Conservation (phyloP, 805 yeast genomes). For the Metschnikowia arizonensis region DNA sequence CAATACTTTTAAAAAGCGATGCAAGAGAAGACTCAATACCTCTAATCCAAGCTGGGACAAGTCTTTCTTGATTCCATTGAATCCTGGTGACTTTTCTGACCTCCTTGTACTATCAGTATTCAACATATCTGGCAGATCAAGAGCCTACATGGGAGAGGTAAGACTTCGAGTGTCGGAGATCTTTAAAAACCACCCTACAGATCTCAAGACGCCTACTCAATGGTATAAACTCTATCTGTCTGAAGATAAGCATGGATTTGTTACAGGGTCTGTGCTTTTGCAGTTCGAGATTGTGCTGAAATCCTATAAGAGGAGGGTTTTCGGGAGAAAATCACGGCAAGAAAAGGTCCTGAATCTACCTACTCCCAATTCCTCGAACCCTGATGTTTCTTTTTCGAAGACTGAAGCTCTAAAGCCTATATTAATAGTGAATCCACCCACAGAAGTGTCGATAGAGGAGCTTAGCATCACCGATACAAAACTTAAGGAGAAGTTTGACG, state of each 20-base stretch:
- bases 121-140: conserved; percentile 37
- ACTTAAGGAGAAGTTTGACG: conserved; percentile 14
- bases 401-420: conserved; percentile 5
- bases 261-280: conserved; percentile 45
- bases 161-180: conserved; percentile 29
- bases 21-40: conserved; percentile 31
- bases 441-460: conserved; percentile 8
- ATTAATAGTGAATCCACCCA: conserved; percentile 1
- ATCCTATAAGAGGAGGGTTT: conserved; percentile 5
- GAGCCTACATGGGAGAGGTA: conserved; percentile 39
- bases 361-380: background rate
- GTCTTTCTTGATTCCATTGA: conserved; percentile 29
- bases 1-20: conserved; percentile 27
- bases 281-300: conserved; percentile 37
- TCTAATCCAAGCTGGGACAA: conserved; percentile 41
- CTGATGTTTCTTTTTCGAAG: background rate
- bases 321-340: conserved; percentile 6
- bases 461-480: conserved; percentile 4
- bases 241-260: conserved; percentile 36
- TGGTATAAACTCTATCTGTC: conserved; percentile 47
- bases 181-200: conserved; percentile 18
- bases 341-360: background rate
- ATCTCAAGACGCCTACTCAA: conserved; percentile 28
- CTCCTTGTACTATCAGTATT: conserved; percentile 34
- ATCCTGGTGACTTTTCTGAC: conserved; percentile 26